These are phyloP conservation scores for Tubosaeta sp. DNA, from an alignment of 768 basidiomycete genomes.

Conservation along the genomic window DNA sequence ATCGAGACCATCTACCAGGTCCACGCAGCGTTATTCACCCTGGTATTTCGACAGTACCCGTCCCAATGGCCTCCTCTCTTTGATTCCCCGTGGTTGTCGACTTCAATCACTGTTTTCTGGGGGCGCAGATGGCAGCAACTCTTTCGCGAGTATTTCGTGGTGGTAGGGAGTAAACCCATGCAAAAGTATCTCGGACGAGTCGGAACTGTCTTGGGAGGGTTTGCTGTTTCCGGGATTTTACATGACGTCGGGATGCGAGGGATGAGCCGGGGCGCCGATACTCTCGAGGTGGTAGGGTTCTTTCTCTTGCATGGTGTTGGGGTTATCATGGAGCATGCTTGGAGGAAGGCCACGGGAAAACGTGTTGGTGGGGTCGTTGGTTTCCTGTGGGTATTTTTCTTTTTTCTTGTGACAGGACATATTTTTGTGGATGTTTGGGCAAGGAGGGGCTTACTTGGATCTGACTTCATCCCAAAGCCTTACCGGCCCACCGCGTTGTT, in stretches of 20 bases:
- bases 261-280: conserved; percentile 51
- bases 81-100: conserved; percentile 50
- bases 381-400: conserved; percentile 47
- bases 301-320: conserved; percentile 58
- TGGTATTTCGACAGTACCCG: conserved; percentile 45
- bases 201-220: conserved; percentile 53
- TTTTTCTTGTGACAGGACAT: conserved; percentile 46
- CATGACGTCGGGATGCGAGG: conserved; percentile 59
- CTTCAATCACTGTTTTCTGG: conserved; percentile 64
- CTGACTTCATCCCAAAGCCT: conserved; percentile 7
- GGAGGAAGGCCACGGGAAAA: conserved; percentile 40
- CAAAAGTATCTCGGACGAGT: conserved; percentile 41
- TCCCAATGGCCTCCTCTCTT: conserved; percentile 64
- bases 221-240: conserved; percentile 54
- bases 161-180: conserved; percentile 45
- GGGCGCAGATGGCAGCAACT: conserved; percentile 64
- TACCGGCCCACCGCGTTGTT: conserved; percentile 20
- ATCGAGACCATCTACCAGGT: conserved; percentile 43
- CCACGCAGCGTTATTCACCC: conserved; percentile 39
- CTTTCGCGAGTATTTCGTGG: conserved; percentile 55
- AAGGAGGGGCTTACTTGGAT: conserved; percentile 17
- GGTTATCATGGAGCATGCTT: conserved; percentile 45
- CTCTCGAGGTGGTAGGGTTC: conserved; percentile 40
- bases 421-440: conserved; percentile 44
- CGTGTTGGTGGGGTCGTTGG: conserved; percentile 47